Evolutionary conservation across 139 green algal species (phyloP).

Genomic region (Tetradesmus obliquus): DNA sequence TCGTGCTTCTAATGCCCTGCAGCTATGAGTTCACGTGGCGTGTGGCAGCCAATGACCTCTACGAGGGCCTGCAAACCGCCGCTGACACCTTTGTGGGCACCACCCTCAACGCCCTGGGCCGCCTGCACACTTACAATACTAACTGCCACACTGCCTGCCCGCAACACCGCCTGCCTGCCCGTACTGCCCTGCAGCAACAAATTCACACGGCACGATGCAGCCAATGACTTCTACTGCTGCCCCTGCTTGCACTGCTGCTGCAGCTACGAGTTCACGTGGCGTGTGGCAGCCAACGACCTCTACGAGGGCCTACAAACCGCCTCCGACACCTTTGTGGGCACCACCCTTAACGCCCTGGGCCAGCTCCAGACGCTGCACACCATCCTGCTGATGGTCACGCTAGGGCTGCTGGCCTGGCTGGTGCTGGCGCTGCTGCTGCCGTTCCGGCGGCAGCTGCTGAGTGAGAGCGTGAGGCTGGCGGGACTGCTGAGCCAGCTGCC

Average conservation of each 20-base stretch:
- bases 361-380: conserved; percentile 20
- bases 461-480: conserved; percentile 32
- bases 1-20: not conserved
- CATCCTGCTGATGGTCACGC: conserved; percentile 24
- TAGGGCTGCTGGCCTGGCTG: not conserved
- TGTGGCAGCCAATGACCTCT: no score
- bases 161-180: no score
- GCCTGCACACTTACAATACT: no score
- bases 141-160: no score
- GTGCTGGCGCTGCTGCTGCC: conserved; percentile 27
- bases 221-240: no score
- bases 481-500: conserved; percentile 39
- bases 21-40: no score
- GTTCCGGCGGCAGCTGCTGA: conserved; percentile 10
- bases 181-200: no score
- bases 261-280: conserved; percentile 22
- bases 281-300: conserved; percentile 13
- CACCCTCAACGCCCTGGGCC: no score
- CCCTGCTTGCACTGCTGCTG: not conserved
- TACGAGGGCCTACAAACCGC: conserved; percentile 34
- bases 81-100: no score
- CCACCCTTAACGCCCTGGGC: not conserved
- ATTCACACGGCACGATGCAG: no score
- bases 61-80: no score
- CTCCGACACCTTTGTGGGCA: conserved; percentile 15